Evolutionary conservation across 164 flowering plant genomes (phyloP).

Genomic region (Sextonia rubra): DNA sequence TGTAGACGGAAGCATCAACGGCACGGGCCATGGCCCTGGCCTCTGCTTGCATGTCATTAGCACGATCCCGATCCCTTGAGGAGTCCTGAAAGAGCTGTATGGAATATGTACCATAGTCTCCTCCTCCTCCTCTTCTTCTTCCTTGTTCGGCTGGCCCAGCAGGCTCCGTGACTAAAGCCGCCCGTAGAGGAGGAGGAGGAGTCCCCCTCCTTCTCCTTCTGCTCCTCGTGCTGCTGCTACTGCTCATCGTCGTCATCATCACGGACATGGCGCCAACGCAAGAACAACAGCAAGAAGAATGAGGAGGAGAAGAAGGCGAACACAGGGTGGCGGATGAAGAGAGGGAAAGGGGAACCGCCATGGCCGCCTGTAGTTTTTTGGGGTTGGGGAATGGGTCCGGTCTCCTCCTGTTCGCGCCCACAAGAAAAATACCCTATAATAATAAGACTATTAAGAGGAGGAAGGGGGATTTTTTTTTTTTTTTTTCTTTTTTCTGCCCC

Average conservation of each 20-base stretch:
- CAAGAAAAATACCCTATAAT: too few relatives aligned
- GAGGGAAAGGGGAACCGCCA: neutral
- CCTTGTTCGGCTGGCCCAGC: neutral
- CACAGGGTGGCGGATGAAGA: neutral
- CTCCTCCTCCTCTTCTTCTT: slow-evolving; percentile 7
- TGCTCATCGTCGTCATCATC: too few relatives aligned
- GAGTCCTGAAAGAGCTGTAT: slow-evolving; percentile 8
- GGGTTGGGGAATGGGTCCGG: too few relatives aligned
- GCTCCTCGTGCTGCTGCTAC: too few relatives aligned
- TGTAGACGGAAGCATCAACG: slow-evolving; percentile 69
- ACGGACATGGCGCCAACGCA: neutral
- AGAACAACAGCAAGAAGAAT: neutral
- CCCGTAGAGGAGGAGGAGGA: neutral
- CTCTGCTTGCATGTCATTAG: slow-evolving; percentile 84
- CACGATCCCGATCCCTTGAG: slow-evolving; percentile 34
- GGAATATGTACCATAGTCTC: neutral
- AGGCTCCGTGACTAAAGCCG: slow-evolving; percentile 9
- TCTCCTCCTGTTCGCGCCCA: too few relatives aligned
- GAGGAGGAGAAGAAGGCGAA: neutral
- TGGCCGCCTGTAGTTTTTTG: neutral
- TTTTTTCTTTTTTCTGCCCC: too few relatives aligned
- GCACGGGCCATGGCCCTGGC: slow-evolving; percentile 87
- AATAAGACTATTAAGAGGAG: too few relatives aligned
- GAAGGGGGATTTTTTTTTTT: too few relatives aligned
- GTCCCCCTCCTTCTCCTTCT: neutral